Conservation (phyloP, 805 yeast genomes). For the Maudiozyma bulderi region DNA sequence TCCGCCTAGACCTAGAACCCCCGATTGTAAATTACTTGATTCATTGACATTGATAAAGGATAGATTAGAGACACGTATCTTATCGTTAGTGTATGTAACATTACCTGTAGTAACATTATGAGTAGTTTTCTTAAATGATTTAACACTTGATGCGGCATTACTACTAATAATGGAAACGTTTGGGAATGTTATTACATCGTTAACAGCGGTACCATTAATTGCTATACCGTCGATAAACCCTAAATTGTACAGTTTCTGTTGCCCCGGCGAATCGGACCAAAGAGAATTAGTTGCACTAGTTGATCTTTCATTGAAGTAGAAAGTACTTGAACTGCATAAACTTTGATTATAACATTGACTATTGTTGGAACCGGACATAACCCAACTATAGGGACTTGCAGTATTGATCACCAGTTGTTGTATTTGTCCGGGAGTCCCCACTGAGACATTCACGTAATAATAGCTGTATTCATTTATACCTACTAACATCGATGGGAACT, state of each 20-base stretch:
- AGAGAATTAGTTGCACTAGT: slow-evolving; percentile 8
- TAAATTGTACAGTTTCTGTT: slow-evolving; percentile 5
- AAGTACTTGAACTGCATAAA: slow-evolving; percentile 4
- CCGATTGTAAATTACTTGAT: slow-evolving; percentile 27
- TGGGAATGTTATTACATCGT: slow-evolving; percentile 17
- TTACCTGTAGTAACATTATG: background rate
- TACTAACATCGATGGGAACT: slow-evolving; percentile 16
- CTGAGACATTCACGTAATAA: slow-evolving; percentile 27
- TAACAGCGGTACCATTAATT: slow-evolving; percentile 18
- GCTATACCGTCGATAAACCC: slow-evolving; percentile 18
- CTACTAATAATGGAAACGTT: background rate
- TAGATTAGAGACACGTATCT: slow-evolving; percentile 16
- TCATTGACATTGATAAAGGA: slow-evolving; percentile 33
- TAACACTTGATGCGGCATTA: background rate
- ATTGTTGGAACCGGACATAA: slow-evolving; percentile 13
- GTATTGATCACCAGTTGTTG: slow-evolving; percentile 29
- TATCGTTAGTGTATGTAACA: slow-evolving; percentile 1
- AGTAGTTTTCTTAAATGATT: background rate
- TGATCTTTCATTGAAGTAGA: slow-evolving; percentile 14
- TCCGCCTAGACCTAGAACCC: slow-evolving; percentile 40
- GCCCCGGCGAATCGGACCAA: background rate
- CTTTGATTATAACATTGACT: slow-evolving; percentile 4
- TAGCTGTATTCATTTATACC: slow-evolving; percentile 17
- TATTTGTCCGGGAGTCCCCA: slow-evolving; percentile 28
- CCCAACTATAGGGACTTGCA: slow-evolving; percentile 33